Evolutionary conservation across 352 stramenopile species (phyloP).

Genomic region (Globisporangium nunn): DNA sequence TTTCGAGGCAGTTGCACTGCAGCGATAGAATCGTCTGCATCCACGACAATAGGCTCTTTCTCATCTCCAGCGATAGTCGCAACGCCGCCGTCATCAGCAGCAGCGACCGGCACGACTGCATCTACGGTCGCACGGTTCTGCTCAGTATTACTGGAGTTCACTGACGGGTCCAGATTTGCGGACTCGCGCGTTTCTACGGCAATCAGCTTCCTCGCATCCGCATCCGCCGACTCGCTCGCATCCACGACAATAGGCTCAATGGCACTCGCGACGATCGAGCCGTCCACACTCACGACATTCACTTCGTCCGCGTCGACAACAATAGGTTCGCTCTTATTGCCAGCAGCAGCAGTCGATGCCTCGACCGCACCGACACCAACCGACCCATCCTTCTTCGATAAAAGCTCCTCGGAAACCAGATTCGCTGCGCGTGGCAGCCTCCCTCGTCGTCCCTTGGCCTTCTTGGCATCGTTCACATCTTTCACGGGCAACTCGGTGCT

Average conservation of each 20-base stretch:
- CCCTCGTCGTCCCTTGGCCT: conserved; percentile 17
- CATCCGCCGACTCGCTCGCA: too few species aligned
- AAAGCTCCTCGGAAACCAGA: too few species aligned
- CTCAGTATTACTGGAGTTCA: too few species aligned
- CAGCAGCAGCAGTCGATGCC: too few species aligned
- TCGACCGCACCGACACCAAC: too few species aligned
- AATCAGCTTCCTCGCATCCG: too few species aligned
- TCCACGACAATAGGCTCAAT: too few species aligned
- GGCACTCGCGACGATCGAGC: too few species aligned
- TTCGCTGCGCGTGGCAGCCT: conserved; percentile 6
- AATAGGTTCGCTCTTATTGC: neutral
- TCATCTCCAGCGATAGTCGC: neutral
- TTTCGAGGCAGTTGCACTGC: neutral
- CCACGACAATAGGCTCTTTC: neutral
- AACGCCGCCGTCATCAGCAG: neutral
- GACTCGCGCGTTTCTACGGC: too few species aligned
- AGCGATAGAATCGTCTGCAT: neutral
- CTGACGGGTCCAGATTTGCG: too few species aligned
- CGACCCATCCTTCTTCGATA: too few species aligned
- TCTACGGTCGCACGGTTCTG: neutral
- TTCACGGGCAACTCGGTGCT: conserved; percentile 14
- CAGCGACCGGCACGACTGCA: neutral
- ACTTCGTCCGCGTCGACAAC: neutral
- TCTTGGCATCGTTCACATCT: conserved; percentile 21
- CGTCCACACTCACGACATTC: neutral